Conservation (phyloP, 176 grass and related monocot genomes). For the Phoenix roebelenii region DNA sequence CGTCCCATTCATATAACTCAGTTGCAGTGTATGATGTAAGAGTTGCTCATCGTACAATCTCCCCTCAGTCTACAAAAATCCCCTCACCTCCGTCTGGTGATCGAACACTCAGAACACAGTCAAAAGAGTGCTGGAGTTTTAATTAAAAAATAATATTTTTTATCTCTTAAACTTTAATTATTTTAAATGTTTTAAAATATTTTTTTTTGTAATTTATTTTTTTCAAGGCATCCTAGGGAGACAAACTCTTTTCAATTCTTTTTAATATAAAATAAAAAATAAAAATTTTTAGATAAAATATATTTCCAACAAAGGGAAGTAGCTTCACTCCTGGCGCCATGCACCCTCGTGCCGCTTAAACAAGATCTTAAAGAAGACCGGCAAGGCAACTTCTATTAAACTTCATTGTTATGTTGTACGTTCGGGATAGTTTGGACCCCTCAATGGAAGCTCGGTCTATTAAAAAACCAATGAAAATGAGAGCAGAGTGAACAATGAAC, state of each 20-base stretch:
- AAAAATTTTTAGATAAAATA: too few relatives aligned
- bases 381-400: constrained; percentile 80
- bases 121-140: neutral
- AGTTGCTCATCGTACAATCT: constrained; percentile 36
- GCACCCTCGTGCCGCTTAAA: constrained; percentile 90
- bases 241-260: too few relatives aligned
- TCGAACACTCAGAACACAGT: constrained; percentile 55
- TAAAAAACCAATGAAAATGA: constrained; percentile 17
- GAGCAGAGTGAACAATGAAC: too few relatives aligned
- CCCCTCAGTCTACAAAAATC: constrained; percentile 48
- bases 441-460: constrained; percentile 19
- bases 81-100: constrained; percentile 47
- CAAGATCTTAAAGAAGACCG: constrained; percentile 37
- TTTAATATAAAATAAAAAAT: too few relatives aligned
- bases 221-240: too few relatives aligned
- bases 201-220: too few relatives aligned
- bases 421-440: constrained; percentile 47
- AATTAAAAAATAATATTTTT: too few relatives aligned
- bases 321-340: constrained; percentile 34
- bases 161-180: too few relatives aligned
- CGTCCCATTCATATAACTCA: constrained; percentile 60
- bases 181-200: too few relatives aligned
- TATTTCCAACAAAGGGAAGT: neutral
- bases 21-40: constrained; percentile 58
- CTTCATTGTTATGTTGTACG: constrained; percentile 88